These are phyloP conservation scores for Penicillium sumatraense DNA, from an alignment of 2,329 filamentous ascomycete genomes.

Conservation along the genomic window DNA sequence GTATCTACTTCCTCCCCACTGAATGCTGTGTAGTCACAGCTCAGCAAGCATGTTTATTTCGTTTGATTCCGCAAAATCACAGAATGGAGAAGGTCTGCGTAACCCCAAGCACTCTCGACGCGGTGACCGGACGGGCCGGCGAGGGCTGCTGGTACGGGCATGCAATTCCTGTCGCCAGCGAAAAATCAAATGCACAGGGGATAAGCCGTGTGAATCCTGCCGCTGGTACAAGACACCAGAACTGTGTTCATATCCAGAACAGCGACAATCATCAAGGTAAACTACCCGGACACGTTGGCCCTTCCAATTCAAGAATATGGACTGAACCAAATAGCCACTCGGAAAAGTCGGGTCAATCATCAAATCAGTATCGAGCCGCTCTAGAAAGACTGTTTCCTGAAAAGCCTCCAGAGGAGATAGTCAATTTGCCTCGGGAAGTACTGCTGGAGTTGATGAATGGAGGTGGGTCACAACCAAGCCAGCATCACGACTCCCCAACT, in stretches of 20 bases:
- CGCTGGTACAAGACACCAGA: conserved; percentile 77
- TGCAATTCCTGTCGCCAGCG: conserved; percentile 76
- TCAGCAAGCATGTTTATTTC: conserved; percentile 15
- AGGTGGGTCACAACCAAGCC: conserved; percentile 35
- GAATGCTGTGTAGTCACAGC: neutral
- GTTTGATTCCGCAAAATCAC: conserved; percentile 12
- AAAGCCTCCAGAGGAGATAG: conserved; percentile 56
- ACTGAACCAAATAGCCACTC: conserved; percentile 13
- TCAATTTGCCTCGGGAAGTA: conserved; percentile 59
- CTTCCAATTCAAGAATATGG: neutral
- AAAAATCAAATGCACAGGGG: conserved; percentile 80
- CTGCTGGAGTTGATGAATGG: conserved; percentile 59
- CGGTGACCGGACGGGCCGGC: conserved; percentile 1
- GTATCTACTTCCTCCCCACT: neutral
- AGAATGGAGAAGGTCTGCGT: conserved; percentile 5
- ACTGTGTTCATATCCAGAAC: conserved; percentile 76
- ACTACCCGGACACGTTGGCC: neutral
- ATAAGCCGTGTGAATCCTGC: conserved; percentile 78
- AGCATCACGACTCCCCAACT: conserved; percentile 40
- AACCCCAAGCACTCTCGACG: conserved; percentile 15
- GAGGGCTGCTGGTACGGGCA: conserved; percentile 44
- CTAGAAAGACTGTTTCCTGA: conserved; percentile 65
- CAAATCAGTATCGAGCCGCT: conserved; percentile 60
- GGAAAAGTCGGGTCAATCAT: conserved; percentile 5
- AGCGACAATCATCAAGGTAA: conserved; percentile 73